Evolutionary conservation across 148 eudicot genomes (phyloP).

Genomic region (Fagopyrum homotropicum): DNA sequence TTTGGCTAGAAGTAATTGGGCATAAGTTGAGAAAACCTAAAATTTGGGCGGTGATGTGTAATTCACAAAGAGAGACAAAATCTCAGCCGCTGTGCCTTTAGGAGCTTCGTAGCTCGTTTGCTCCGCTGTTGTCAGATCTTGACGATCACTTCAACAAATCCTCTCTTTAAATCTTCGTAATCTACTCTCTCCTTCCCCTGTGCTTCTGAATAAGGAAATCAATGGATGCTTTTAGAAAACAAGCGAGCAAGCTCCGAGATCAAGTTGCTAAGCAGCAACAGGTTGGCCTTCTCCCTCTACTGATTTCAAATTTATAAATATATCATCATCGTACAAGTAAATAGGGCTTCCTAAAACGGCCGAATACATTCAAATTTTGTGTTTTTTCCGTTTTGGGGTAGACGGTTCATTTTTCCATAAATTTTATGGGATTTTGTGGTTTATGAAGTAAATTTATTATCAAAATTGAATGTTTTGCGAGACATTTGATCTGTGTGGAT

Average conservation of each 20-base stretch:
- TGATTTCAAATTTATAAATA: background rate
- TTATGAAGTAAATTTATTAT: background rate
- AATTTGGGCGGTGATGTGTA: background rate
- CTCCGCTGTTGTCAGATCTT: conserved; percentile 8
- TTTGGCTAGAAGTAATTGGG: background rate
- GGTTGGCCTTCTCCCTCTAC: conserved; percentile 28
- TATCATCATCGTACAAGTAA: background rate
- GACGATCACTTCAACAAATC: conserved; percentile 4
- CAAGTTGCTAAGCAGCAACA: conserved; percentile 92
- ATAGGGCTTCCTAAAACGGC: conserved; percentile 4
- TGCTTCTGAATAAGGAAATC: background rate
- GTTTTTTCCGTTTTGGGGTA: background rate
- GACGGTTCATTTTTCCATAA: background rate
- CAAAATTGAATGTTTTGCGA: background rate
- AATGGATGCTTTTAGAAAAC: conserved; percentile 81
- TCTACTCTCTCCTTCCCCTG: background rate
- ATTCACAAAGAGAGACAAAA: background rate
- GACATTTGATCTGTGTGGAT: background rate
- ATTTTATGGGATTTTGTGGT: background rate
- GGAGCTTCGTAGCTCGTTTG: conserved; percentile 4
- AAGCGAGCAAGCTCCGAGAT: conserved; percentile 75
- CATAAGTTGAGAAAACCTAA: background rate
- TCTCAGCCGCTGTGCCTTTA: background rate
- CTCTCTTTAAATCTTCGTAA: background rate
- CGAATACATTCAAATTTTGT: background rate